Conservation (phyloP, 495 filamentous ascomycete genomes). For the Tricharina praecox region DNA sequence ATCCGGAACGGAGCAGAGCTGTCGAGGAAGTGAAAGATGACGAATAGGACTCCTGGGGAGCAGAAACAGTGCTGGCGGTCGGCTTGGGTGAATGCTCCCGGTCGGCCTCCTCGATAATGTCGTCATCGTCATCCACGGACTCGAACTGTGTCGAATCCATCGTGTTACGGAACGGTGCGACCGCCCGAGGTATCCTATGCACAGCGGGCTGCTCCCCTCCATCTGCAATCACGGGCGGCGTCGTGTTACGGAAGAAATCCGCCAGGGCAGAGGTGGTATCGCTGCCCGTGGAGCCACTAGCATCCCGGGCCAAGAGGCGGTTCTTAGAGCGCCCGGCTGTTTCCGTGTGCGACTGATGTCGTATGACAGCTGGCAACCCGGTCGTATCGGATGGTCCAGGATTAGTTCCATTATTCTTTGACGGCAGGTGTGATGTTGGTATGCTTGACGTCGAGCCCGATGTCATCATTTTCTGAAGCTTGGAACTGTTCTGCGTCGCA, state of each 20-base stretch:
- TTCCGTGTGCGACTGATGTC: no score
- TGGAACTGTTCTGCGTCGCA: background rate
- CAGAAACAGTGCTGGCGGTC: background rate
- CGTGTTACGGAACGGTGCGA: conserved; percentile 70
- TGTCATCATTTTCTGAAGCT: background rate
- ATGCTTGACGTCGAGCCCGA: background rate
- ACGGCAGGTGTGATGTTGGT: no score
- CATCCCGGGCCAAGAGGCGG: conserved; percentile 21
- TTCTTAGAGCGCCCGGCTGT: conserved; percentile 13
- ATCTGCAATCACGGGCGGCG: conserved; percentile 18
- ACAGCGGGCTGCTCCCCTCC: conserved; percentile 18
- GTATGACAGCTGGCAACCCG: conserved; percentile 20
- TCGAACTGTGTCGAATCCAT: conserved; percentile 67
- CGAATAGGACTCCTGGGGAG: background rate
- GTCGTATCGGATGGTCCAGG: background rate
- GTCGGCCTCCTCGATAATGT: background rate
- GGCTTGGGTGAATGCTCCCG: background rate
- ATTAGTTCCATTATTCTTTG: background rate
- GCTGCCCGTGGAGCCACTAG: conserved; percentile 30
- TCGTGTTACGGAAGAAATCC: conserved; percentile 83
- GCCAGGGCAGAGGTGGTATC: conserved; percentile 70
- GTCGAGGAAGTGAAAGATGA: conserved; percentile 44
- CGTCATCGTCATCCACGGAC: conserved; percentile 8
- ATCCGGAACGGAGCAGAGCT: conserved; percentile 33
- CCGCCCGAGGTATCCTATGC: conserved; percentile 60